Evolutionary conservation across 495 filamentous ascomycete genomes (phyloP).

Genomic region (Trypethelium eluteriae): DNA sequence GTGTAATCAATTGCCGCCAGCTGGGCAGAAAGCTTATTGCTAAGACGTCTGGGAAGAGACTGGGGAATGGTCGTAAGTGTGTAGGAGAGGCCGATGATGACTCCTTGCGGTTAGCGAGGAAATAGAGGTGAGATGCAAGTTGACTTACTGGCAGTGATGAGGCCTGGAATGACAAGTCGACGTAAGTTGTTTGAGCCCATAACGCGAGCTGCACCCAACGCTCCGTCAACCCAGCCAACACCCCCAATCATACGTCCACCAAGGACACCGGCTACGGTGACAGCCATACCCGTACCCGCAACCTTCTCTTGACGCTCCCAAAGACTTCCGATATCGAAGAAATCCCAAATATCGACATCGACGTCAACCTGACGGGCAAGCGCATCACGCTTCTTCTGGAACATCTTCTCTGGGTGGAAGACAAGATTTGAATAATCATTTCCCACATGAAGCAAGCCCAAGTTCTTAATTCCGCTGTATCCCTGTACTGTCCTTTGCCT

Average conservation of each 20-base stretch:
- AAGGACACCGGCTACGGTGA: constrained; percentile 83
- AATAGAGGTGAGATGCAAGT: not conserved
- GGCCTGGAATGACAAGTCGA: constrained; percentile 70
- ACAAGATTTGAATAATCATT: constrained; percentile 73
- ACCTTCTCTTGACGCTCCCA: constrained; percentile 91
- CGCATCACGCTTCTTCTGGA: constrained; percentile 68
- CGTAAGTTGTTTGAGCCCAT: constrained; percentile 78
- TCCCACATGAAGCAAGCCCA: constrained; percentile 83
- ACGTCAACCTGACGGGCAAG: constrained; percentile 78
- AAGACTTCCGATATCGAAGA: constrained; percentile 76
- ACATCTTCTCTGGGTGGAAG: constrained; percentile 89
- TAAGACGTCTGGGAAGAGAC: constrained; percentile 80
- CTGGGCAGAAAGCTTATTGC: constrained; percentile 69
- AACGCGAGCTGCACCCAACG: constrained; percentile 67
- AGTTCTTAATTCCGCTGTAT: constrained; percentile 77
- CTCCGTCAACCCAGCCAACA: constrained; percentile 81
- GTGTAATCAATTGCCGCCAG: constrained; percentile 82
- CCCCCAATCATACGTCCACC: constrained; percentile 74
- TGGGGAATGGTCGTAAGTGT: constrained; percentile 76
- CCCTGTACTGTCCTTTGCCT: constrained; percentile 68
- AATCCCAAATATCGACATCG: constrained; percentile 81
- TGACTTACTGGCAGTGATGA: constrained; percentile 67
- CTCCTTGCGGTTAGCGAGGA: constrained; percentile 43
- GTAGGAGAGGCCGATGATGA: constrained; percentile 64
- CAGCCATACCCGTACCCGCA: constrained; percentile 82